These are phyloP conservation scores for Thymus mandschuricus DNA, from an alignment of 257 asterid genomes.

Conservation along the genomic window DNA sequence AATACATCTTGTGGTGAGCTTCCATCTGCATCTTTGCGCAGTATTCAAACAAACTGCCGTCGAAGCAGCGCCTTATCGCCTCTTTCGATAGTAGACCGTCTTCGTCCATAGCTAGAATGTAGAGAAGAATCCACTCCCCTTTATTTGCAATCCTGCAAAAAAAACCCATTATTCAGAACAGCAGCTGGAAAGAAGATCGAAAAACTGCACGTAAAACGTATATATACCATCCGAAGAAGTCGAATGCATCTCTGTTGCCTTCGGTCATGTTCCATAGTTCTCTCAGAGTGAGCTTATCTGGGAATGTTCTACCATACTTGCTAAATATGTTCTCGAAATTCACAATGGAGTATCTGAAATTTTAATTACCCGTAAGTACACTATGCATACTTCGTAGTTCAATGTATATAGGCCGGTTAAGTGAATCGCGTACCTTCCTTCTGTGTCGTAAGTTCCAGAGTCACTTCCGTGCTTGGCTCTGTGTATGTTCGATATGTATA, in stretches of 20 bases:
- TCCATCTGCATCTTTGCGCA: conserved; percentile 54
- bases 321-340: conserved; percentile 79
- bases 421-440: conserved; percentile 60
- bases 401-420: too few relatives aligned
- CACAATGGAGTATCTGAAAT: conserved; percentile 54
- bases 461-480: conserved; percentile 83
- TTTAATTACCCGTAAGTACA: neutral
- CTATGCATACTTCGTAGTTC: neutral
- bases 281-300: conserved; percentile 62
- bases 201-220: neutral
- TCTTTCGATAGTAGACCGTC: conserved; percentile 79
- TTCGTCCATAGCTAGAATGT: conserved; percentile 67
- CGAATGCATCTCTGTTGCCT: conserved; percentile 57
- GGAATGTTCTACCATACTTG: conserved; percentile 62
- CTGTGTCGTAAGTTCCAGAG: conserved; percentile 65
- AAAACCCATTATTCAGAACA: neutral
- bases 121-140: conserved; percentile 65
- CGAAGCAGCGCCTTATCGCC: conserved; percentile 71
- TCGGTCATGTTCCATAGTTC: conserved; percentile 86
- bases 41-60: conserved; percentile 85
- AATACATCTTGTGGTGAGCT: conserved; percentile 41
- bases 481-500: conserved; percentile 66
- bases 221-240: conserved; percentile 54
- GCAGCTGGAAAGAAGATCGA: neutral
- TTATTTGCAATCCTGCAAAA: conserved; percentile 60